Evolutionary conservation across 176 grass and related monocot species (phyloP), one percentile per base, ranked within the genome.

Genomic region (Triticum turgidum): DNA sequence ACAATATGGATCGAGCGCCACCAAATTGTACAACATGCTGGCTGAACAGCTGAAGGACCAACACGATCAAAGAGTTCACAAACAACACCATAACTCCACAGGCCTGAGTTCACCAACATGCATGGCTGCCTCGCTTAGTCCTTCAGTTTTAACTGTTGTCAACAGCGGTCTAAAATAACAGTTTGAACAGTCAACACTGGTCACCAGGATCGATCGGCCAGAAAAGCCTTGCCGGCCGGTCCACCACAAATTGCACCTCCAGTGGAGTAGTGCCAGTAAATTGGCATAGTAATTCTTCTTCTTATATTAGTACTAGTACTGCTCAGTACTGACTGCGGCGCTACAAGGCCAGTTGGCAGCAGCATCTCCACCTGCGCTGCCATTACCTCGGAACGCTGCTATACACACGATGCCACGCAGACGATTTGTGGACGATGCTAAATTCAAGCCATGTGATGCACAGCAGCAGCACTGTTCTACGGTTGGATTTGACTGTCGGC

Each of bases 281-380:
- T 44, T 13, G 9, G 6, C 65, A 11, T 44, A 32, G 65, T 80
- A 44, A 47, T 80, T 51, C 15, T 56, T 20, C 33, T 49, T 25
- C 49, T 71, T 61, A 47, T 47, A 47, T 1, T 10, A 69, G 6
- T 39, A 44, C 24, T n/a, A 52, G 41, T 42, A 21, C 49, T 63
- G n/a, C 8, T 20, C 49, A 17, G 51, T 56, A 64, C 52, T 56
- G 73, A 78, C 72, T 41, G 0, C 54, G 52, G 73, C 32, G 84
- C 37, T 82, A 77, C 78, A 83, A 82, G 72, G 4, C 3, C 70
- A 69, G 78, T 29, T 33, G 79, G 72, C 88, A 86, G 71, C 51
- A 69, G 78, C 88, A 82, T 61, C 56, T 68, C 17, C 30, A 41
- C 11, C 62, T 69, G 41, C 80, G 75, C 49, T 45, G 77, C 72